phyloP scores from a whole-genome alignment of 192 early-diverging fungal species.

The Tieghemiomyces parasiticus region DNA sequence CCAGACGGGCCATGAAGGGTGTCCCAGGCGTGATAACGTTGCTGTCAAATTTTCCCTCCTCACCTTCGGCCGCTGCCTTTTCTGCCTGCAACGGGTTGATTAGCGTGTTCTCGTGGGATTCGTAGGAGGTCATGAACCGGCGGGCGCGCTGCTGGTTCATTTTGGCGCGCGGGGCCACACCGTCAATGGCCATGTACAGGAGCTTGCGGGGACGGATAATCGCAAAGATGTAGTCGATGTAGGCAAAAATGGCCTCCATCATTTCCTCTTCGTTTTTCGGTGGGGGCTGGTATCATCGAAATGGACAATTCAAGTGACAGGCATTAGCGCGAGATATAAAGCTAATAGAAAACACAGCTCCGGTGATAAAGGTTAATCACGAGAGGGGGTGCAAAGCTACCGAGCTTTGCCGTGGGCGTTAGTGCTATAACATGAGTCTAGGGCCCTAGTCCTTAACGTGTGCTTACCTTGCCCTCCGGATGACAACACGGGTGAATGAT shows the following conservation, averaged over 20 bases:
- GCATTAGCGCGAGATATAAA: no score
- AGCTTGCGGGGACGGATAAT: constrained; percentile 90
- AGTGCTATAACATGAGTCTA: no score
- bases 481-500: constrained; percentile 80
- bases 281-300: constrained; percentile 47
- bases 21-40: constrained; percentile 99
- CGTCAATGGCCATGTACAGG: constrained; percentile 95
- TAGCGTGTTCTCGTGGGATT: constrained; percentile 48
- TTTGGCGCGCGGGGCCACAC: constrained; percentile 98
- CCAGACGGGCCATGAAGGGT: constrained; percentile 86
- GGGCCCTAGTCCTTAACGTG: no score
- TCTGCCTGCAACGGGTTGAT: no score
- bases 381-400: no score
- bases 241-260: constrained; percentile 90
- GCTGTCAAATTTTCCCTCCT: constrained; percentile 58
- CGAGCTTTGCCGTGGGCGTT: no score
- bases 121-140: constrained; percentile 88
- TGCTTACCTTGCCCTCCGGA: constrained; percentile 47
- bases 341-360: no score
- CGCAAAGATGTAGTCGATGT: constrained; percentile 86
- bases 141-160: constrained; percentile 99
- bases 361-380: no score
- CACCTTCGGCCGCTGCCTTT: constrained; percentile 32
- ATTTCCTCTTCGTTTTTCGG: constrained; percentile 83
- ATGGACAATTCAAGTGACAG: no score